phyloP scores from a whole-genome alignment of 2,329 filamentous ascomycete genomes.

The Trichoderma afroharzianum region DNA sequence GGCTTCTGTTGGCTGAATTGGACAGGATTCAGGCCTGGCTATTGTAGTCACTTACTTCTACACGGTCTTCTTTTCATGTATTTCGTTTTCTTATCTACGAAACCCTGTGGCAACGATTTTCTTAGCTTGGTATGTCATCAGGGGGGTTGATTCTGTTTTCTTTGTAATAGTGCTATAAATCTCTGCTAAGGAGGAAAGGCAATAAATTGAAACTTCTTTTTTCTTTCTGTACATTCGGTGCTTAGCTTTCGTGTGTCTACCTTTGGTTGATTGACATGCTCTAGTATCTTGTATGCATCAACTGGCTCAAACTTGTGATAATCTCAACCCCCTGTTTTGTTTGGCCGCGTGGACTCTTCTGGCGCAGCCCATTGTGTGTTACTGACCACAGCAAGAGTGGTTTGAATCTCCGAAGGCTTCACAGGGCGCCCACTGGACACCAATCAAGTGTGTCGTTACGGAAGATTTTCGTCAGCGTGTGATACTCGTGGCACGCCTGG shows the following conservation, averaged over 20 bases:
- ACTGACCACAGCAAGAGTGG: neutral
- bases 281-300: neutral
- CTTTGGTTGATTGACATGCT: no score
- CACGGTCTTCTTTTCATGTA: neutral
- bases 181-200: neutral
- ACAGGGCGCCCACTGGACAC: neutral
- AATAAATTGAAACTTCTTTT: conserved; percentile 5
- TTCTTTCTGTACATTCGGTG: neutral
- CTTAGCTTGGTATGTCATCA: neutral
- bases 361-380: neutral
- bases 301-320: neutral
- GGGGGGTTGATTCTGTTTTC: neutral
- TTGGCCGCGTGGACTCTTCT: neutral
- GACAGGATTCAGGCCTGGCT: neutral
- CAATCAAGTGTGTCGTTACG: neutral
- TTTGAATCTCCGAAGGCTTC: conserved; percentile 1
- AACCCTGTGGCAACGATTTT: conserved; percentile 1
- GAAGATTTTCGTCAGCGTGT: conserved; percentile 4
- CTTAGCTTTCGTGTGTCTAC: neutral
- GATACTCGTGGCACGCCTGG: neutral
- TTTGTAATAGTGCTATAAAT: neutral
- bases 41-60: neutral
- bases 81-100: neutral
- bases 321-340: neutral
- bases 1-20: neutral